Evolutionary conservation across 805 yeast species (phyloP).

Genomic region (Kregervanrija fluxuum): DNA sequence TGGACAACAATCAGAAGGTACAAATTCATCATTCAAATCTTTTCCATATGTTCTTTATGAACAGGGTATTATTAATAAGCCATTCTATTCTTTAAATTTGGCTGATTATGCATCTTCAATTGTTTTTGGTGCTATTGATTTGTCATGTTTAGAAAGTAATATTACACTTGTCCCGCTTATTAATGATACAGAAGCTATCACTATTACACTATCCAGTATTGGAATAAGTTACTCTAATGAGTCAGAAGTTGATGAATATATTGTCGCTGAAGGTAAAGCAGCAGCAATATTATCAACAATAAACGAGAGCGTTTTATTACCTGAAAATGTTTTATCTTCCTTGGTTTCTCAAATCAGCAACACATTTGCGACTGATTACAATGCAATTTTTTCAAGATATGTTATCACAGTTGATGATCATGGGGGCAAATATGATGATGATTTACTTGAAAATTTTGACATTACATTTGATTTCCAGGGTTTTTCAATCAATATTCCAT

Average conservation of each 20-base stretch:
- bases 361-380: not conserved
- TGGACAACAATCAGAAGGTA: slow-evolving; percentile 5
- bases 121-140: slow-evolving; percentile 13
- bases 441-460: not conserved
- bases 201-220: slow-evolving; percentile 7
- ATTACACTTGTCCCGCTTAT: slow-evolving; percentile 10
- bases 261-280: not conserved
- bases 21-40: slow-evolving; percentile 6
- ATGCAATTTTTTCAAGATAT: not conserved
- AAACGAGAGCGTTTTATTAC: slow-evolving; percentile 5
- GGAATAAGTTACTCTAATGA: not conserved
- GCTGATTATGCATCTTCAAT: slow-evolving; percentile 1
- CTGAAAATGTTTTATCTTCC: not conserved
- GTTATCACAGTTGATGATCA: no score
- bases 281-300: slow-evolving; percentile 5
- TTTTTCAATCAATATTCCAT: slow-evolving; percentile 38
- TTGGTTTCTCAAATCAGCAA: no score
- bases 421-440: not conserved
- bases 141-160: slow-evolving; percentile 1
- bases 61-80: slow-evolving; percentile 9
- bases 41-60: slow-evolving; percentile 8
- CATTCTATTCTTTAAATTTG: slow-evolving; percentile 8
- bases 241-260: not conserved
- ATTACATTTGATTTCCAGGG: slow-evolving; percentile 48
- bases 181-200: slow-evolving; percentile 8